A percentile compares a stretch with the other conserved stretches of the same genome.
These are phyloP conservation scores for Fragosphaeria purpurea DNA, from an alignment of 2,329 filamentous ascomycete genomes.

Conservation along the genomic window DNA sequence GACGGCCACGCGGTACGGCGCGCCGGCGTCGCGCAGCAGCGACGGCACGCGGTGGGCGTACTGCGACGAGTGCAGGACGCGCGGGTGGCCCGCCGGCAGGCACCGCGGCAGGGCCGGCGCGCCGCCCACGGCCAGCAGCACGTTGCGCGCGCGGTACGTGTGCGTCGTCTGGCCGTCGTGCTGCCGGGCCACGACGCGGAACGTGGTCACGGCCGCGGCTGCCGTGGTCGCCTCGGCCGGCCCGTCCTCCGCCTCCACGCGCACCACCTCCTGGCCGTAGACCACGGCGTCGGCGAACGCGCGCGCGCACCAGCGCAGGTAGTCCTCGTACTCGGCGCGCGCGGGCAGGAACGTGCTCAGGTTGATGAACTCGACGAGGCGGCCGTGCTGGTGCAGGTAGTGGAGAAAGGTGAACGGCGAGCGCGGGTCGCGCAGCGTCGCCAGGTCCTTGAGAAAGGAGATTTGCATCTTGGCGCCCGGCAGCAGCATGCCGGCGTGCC, in stretches of 20 bases:
- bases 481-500: conserved; percentile 93
- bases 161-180: conserved; percentile 43
- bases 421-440: conserved; percentile 75
- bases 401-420: conserved; percentile 94
- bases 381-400: conserved; percentile 71
- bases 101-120: conserved; percentile 59
- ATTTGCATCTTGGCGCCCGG: conserved; percentile 96
- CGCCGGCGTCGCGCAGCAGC: conserved; percentile 45
- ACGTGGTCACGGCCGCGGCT: conserved; percentile 46
- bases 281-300: conserved; percentile 64
- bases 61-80: conserved; percentile 79
- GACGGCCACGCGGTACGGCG: conserved; percentile 66
- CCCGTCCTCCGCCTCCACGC: conserved; percentile 49
- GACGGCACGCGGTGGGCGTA: conserved; percentile 58
- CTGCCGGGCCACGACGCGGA: conserved; percentile 58
- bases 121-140: conserved; percentile 50
- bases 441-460: conserved; percentile 92
- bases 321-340: conserved; percentile 86
- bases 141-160: conserved; percentile 51
- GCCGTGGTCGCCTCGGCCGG: conserved; percentile 26
- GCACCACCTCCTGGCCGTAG: conserved; percentile 69
- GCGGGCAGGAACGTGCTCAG: conserved; percentile 79
- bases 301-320: conserved; percentile 82
- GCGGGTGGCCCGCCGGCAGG: conserved; percentile 59
- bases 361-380: conserved; percentile 88